Evolutionary conservation across 2,329 filamentous ascomycete genomes (phyloP), one percentile per base, ranked within the genome.

Genomic region (Exophiala sideris): DNA sequence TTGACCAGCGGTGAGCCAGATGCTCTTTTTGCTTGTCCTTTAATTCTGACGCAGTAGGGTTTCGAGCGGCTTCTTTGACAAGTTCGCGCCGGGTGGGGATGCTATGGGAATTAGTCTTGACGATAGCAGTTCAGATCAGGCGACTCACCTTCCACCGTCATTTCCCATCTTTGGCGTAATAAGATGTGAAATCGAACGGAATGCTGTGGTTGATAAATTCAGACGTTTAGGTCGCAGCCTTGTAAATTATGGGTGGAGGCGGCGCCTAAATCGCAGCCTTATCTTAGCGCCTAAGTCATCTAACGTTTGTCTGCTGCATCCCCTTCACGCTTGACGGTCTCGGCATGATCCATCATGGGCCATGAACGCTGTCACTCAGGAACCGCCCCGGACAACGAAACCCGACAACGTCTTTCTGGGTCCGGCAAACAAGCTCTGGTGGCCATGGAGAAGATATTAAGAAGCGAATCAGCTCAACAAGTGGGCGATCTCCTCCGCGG

Each of bases 31-130:
- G 87, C 7, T 88, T 87, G 61, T 94, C 91, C 75, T 97, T 97
- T 53, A 96, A 76, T 75, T 97, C 88, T 44, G 89, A 86, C 24
- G 89, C 81, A 33, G 88, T 95, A 18, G 88, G 88, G 48, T 85
- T 81, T 65, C 89, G 88, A 39, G 91, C 90, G 24, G 91, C 90
- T 71, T 92, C 87, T 73, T 95, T 95, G 70, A 99, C 94, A 42
- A 99, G 88, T 73, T 99, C 95, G 67, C 91, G 88, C 32, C 95
- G 89, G 60, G 88, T 97, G 4, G 94, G 94, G 64, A 99, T 99
- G 63, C 89, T 84, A 61, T 16, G 47, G 38, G 45, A 24, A 45
- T 56, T 10, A 54, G 62, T 54, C 5, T 21, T 11, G 21, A 38
- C 7, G 3, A 11, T 16, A 16, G 34, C 14, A 36, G 20, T 6